Evolutionary conservation across 73 alveolate genomes (phyloP).

Genomic region (Blepharisma japonicum): DNA sequence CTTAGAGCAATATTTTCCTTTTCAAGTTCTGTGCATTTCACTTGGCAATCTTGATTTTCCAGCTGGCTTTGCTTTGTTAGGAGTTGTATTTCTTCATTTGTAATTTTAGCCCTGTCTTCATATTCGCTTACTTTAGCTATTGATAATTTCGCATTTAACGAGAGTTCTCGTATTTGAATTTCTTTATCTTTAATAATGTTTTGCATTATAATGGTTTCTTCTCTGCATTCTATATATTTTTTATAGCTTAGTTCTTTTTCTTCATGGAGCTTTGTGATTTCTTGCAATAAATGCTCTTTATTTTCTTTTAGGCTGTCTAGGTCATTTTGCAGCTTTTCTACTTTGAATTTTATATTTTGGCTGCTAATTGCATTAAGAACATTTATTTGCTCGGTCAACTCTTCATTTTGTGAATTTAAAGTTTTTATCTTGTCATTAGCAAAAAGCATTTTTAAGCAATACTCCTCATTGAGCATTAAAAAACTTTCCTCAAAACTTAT

Average conservation of each 20-base stretch:
- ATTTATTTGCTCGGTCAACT: too few species aligned
- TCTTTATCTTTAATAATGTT: conserved; percentile 16
- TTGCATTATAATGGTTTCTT: background rate
- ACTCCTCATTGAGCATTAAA: too few species aligned
- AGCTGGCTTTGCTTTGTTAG: too few species aligned
- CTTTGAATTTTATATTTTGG: background rate
- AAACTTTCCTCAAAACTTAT: too few species aligned
- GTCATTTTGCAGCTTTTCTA: background rate
- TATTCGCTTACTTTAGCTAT: too few species aligned
- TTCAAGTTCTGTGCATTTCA: background rate
- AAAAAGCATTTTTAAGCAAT: too few species aligned
- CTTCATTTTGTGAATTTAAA: too few species aligned
- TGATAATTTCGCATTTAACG: background rate
- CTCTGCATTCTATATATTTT: conserved; percentile 13
- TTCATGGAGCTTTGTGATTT: background rate
- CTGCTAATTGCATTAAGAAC: too few species aligned
- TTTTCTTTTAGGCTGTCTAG: background rate
- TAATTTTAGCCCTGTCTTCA: too few species aligned
- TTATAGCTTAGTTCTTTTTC: conserved; percentile 16
- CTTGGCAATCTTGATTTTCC: too few species aligned
- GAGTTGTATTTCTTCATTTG: too few species aligned
- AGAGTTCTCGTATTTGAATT: background rate
- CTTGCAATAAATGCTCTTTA: background rate
- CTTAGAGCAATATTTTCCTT: background rate
- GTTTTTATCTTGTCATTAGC: too few species aligned